Evolutionary conservation across 257 asterid genomes (phyloP).

Genomic region (Solanum tarapatanum): DNA sequence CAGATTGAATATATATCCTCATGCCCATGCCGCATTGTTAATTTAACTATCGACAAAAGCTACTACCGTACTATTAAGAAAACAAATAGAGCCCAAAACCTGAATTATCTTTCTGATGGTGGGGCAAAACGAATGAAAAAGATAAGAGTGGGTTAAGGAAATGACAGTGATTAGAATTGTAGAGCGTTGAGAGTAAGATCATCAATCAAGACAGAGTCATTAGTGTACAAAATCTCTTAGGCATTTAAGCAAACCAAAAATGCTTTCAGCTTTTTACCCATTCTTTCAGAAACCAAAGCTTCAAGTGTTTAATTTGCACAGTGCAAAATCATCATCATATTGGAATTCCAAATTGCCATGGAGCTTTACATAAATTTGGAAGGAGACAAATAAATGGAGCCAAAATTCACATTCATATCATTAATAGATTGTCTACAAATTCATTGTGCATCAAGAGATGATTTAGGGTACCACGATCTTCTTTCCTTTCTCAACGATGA

Average conservation of each 20-base stretch:
- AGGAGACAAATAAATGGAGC: no score
- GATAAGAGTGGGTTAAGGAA: neutral
- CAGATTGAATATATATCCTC: neutral
- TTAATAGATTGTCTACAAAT: no score
- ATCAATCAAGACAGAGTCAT: slow-evolving; percentile 52
- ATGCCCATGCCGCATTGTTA: neutral
- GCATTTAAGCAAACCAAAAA: slow-evolving; percentile 65
- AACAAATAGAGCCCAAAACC: neutral
- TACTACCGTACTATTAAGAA: no score
- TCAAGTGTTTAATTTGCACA: slow-evolving; percentile 52
- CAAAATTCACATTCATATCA: no score
- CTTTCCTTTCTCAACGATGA: no score
- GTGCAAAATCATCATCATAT: neutral
- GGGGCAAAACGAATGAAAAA: no score
- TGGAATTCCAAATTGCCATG: no score
- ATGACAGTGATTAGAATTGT: slow-evolving; percentile 41
- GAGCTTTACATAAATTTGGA: no score
- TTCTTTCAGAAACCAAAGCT: slow-evolving; percentile 73
- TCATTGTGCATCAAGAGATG: no score
- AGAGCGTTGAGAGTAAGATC: slow-evolving; percentile 87
- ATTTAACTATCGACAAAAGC: neutral
- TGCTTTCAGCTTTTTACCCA: slow-evolving; percentile 68
- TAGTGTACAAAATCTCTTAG: slow-evolving; percentile 48
- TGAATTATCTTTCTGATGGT: neutral
- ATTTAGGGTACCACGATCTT: no score